Evolutionary conservation across 495 filamentous ascomycete species (phyloP).

Genomic region (Penicillium coffeae): DNA sequence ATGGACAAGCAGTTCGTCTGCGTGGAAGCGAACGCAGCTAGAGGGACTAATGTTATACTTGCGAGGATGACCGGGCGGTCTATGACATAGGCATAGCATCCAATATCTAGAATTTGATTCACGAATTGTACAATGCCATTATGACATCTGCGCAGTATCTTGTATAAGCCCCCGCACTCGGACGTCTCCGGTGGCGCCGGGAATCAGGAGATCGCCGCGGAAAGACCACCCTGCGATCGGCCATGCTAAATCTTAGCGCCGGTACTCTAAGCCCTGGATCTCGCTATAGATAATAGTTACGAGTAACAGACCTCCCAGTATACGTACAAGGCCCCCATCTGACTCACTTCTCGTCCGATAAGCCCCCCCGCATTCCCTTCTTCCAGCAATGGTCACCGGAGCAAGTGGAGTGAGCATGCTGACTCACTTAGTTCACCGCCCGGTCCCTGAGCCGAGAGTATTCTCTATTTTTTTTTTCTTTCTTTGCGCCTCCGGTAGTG

Average conservation of each 20-base stretch:
- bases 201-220: constrained; percentile 13
- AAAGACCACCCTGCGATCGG: constrained; percentile 1
- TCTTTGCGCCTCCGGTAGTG: background rate
- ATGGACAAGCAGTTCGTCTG: constrained; percentile 91
- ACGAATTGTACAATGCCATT: background rate
- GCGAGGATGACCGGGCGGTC: background rate
- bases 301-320: background rate
- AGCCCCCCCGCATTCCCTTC: constrained; percentile 6
- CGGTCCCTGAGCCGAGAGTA: constrained; percentile 1
- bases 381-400: constrained; percentile 7
- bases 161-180: constrained; percentile 13
- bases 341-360: constrained; percentile 13
- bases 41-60: background rate
- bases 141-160: background rate
- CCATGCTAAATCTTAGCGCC: background rate
- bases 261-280: too few relatives aligned
- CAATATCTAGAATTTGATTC: background rate
- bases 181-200: constrained; percentile 13
- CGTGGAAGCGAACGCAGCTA: constrained; percentile 85
- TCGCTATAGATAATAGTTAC: too few relatives aligned
- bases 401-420: constrained; percentile 19
- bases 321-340: background rate
- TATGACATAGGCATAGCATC: constrained; percentile 35
- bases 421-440: constrained; percentile 25
- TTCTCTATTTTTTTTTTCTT: constrained; percentile 13